These are phyloP conservation scores for Sclerotinia borealis DNA, from an alignment of 2,329 filamentous ascomycete species.

Conservation along the genomic window DNA sequence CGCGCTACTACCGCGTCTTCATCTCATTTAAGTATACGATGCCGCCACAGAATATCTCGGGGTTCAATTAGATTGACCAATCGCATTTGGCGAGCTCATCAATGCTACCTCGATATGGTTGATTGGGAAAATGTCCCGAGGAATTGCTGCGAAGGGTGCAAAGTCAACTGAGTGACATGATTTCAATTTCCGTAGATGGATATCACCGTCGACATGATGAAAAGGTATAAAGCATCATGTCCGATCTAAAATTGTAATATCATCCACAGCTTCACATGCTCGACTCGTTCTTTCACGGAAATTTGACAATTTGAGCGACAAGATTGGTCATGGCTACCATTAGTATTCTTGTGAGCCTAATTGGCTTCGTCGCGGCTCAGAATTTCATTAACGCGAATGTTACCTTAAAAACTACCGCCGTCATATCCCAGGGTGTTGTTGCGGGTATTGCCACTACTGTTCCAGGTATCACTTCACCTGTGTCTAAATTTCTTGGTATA, in stretches of 20 bases:
- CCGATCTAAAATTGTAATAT: background rate
- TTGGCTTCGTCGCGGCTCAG: background rate
- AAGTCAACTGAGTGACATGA: background rate
- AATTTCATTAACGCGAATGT: too few species aligned
- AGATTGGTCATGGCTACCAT: background rate
- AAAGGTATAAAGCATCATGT: background rate
- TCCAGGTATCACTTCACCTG: background rate
- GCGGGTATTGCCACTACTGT: background rate
- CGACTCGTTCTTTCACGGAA: background rate
- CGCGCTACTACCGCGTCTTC: too few species aligned
- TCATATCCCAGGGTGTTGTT: background rate
- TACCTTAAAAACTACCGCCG: too few species aligned
- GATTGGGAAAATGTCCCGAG: background rate
- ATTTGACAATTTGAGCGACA: background rate
- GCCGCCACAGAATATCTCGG: background rate
- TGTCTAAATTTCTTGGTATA: conserved; percentile 55
- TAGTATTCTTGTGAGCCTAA: background rate
- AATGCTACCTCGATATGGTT: background rate
- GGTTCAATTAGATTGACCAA: background rate
- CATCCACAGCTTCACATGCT: background rate
- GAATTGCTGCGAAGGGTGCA: background rate
- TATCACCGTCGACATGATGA: background rate
- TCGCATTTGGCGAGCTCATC: background rate
- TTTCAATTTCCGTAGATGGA: background rate
- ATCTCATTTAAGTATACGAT: background rate